These are phyloP conservation scores for Parasarocladium wereldwijsianum DNA, from an alignment of 2,329 filamentous ascomycete genomes.

Conservation along the genomic window DNA sequence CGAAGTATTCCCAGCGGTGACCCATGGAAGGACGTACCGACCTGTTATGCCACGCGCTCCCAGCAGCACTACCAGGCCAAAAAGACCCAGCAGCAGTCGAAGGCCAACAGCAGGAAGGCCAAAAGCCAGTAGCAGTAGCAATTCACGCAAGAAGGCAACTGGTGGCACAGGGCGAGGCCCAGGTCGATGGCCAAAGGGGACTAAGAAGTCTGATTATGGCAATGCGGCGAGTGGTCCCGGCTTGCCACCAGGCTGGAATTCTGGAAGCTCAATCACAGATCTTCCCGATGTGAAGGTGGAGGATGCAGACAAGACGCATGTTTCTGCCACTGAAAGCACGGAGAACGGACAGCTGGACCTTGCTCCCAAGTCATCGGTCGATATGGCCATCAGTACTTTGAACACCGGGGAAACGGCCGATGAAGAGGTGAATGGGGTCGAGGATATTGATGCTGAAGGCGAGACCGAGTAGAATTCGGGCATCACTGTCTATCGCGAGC, in stretches of 20 bases:
- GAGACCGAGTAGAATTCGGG: constrained; percentile 15
- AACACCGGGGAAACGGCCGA: no score
- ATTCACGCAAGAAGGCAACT: constrained; percentile 36
- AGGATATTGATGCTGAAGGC: constrained; percentile 20
- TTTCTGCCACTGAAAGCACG: no score
- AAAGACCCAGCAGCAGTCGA: constrained; percentile 19
- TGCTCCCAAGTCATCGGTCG: no score
- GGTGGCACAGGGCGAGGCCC: constrained; percentile 51
- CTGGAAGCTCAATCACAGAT: no score
- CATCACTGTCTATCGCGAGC: no score
- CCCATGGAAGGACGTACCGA: constrained; percentile 28
- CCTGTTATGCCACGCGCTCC: constrained; percentile 20
- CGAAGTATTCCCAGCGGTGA: constrained; percentile 60
- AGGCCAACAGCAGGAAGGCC: constrained; percentile 21
- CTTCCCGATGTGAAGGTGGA: no score
- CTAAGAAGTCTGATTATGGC: constrained; percentile 53
- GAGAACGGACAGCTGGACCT: no score
- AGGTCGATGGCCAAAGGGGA: constrained; percentile 52
- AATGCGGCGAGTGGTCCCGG: constrained; percentile 52
- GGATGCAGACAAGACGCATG: no score
- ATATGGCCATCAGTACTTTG: no score
- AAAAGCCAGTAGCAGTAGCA: constrained; percentile 23
- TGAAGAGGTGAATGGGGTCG: constrained; percentile 8
- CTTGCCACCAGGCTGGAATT: constrained; percentile 41
- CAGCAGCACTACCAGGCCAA: constrained; percentile 22